These are phyloP conservation scores for Neotropicomus parvogracilis DNA, from an alignment of 1,284 basidiomycete genomes.

Conservation along the genomic window DNA sequence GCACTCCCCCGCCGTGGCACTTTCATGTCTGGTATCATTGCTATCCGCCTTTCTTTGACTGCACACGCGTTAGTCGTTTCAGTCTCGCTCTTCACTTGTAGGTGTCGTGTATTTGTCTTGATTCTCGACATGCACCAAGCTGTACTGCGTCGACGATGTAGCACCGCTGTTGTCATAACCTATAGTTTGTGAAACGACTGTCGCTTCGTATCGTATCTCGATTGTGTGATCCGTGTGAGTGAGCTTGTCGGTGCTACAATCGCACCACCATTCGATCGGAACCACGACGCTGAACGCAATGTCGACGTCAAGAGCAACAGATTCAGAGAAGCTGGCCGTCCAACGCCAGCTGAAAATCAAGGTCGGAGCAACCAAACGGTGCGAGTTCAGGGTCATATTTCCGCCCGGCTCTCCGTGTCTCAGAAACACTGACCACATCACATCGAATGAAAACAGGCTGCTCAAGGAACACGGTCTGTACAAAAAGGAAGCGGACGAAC, in stretches of 20 bases:
- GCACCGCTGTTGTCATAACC: slow-evolving; percentile 26
- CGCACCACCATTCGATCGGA: not conserved
- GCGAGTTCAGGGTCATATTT: slow-evolving; percentile 23
- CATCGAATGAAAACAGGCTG: slow-evolving; percentile 45
- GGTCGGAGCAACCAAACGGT: slow-evolving; percentile 71
- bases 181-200: slow-evolving; percentile 31
- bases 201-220: slow-evolving; percentile 11
- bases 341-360: slow-evolving; percentile 80
- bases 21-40: slow-evolving; percentile 22
- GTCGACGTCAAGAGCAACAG: slow-evolving; percentile 15
- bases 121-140: slow-evolving; percentile 28
- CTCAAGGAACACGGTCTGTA: slow-evolving; percentile 73
- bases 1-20: slow-evolving; percentile 22
- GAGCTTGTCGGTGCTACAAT: slow-evolving; percentile 14
- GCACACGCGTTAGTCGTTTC: slow-evolving; percentile 26
- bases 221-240: not conserved
- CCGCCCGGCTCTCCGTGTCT: slow-evolving; percentile 16
- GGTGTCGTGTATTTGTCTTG: slow-evolving; percentile 33
- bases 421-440: slow-evolving; percentile 32
- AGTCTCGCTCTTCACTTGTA: slow-evolving; percentile 25
- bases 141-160: slow-evolving; percentile 34
- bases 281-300: slow-evolving; percentile 19
- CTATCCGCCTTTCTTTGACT: slow-evolving; percentile 27
- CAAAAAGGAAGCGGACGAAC: slow-evolving; percentile 61
- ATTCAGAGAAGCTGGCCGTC: slow-evolving; percentile 35